These are phyloP conservation scores for Scopulariopsis brevicaulis DNA, from an alignment of 2,329 filamentous ascomycete genomes.

Conservation along the genomic window DNA sequence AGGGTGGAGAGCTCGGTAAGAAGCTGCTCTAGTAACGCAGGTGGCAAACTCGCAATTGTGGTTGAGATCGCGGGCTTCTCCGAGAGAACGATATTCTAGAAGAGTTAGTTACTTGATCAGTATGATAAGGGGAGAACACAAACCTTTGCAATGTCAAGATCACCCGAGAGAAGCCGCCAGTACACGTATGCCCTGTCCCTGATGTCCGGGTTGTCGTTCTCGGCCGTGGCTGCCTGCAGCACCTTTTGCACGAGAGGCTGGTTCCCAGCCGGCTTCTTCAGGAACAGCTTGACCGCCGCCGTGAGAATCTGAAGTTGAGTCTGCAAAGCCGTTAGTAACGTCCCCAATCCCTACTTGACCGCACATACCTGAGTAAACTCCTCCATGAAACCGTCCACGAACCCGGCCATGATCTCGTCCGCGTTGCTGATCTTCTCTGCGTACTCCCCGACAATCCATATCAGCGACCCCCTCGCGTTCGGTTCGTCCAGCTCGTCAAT, in stretches of 20 bases:
- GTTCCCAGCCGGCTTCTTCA: conserved; percentile 90
- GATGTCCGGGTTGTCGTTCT: conserved; percentile 96
- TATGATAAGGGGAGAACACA: not conserved
- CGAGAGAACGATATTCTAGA: conserved; percentile 71
- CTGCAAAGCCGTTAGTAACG: conserved; percentile 27
- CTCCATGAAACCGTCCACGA: conserved; percentile 90
- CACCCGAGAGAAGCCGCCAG: conserved; percentile 90
- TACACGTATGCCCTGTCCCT: conserved; percentile 96
- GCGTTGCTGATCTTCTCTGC: conserved; percentile 99
- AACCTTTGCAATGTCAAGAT: conserved; percentile 80
- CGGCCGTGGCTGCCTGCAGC: conserved; percentile 79
- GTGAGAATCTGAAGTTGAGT: conserved; percentile 98
- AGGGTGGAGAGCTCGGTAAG: conserved; percentile 86
- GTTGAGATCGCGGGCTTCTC: conserved; percentile 90
- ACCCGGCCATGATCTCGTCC: conserved; percentile 82
- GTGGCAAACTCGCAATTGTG: conserved; percentile 82
- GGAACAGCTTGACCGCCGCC: conserved; percentile 90
- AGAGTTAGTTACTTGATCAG: conserved; percentile 12
- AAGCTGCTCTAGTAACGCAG: conserved; percentile 77
- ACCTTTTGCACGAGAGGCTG: conserved; percentile 91
- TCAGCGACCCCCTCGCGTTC: conserved; percentile 77
- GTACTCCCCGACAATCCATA: conserved; percentile 99
- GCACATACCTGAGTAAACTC: conserved; percentile 78
- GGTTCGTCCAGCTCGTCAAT: conserved; percentile 97
- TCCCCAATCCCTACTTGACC: not conserved